phyloP scores from a whole-genome alignment of 495 filamentous ascomycete species.

The Trichoderma gamsii region DNA sequence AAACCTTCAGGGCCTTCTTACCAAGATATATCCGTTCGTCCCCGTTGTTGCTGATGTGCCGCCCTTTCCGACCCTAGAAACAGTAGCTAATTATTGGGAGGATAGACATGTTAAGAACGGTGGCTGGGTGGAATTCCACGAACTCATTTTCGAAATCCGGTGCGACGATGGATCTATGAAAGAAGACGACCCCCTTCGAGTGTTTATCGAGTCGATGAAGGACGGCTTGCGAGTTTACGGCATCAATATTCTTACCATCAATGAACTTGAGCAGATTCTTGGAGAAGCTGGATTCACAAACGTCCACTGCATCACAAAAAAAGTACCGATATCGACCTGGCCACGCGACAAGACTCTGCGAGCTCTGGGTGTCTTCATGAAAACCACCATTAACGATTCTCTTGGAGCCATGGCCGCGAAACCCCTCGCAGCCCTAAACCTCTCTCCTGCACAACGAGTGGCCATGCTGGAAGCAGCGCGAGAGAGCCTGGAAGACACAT shows the following conservation, averaged over 20 bases:
- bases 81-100: slow-evolving; percentile 11
- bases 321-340: slow-evolving; percentile 51
- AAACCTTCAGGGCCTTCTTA: slow-evolving; percentile 37
- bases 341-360: slow-evolving; percentile 48
- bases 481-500: slow-evolving; percentile 25
- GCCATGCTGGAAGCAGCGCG: slow-evolving; percentile 25
- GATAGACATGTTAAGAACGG: slow-evolving; percentile 34
- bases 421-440: slow-evolving; percentile 37
- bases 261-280: slow-evolving; percentile 38
- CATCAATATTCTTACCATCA: slow-evolving; percentile 9
- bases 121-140: slow-evolving; percentile 40
- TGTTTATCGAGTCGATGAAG: slow-evolving; percentile 27
- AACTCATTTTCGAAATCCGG: slow-evolving; percentile 31
- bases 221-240: slow-evolving; percentile 48
- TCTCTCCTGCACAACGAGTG: slow-evolving; percentile 26
- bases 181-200: slow-evolving; percentile 30
- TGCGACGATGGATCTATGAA: slow-evolving; percentile 38
- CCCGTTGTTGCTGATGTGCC: not conserved
- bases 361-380: slow-evolving; percentile 42
- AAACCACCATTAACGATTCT: slow-evolving; percentile 44
- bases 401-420: slow-evolving; percentile 44
- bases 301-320: slow-evolving; percentile 42
- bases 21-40: slow-evolving; percentile 32
- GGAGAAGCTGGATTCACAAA: slow-evolving; percentile 52
- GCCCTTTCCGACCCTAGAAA: not conserved